Evolutionary conservation across 441 rosid species (phyloP), one percentile per base, ranked within the genome.

Genomic region (Erysimum pusillum): DNA sequence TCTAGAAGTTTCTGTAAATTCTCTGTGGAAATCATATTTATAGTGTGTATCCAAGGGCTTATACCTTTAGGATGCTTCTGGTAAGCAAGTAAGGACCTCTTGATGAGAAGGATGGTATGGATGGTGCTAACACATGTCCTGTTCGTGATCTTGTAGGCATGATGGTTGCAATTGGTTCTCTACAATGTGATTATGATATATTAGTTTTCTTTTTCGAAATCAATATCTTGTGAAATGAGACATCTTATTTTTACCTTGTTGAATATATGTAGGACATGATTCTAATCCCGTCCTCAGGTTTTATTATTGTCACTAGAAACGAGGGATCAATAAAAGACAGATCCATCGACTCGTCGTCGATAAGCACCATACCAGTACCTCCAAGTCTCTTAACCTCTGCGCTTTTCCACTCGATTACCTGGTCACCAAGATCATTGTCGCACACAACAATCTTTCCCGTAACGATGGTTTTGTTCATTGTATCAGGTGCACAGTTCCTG

Each of bases 101-200:
- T 1, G 95, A 56, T 42, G 95, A 91, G 80, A 93, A 93, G 63
- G 83, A 83, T 34, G 92, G 87, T 41, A 88, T 73, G 7, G 60
- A 56, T n/a, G 97, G 98, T 6, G 97, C 93, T 15, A 90, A 86
- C 54, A 71, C 75, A 63, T 88, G 85, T 22, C 86, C 72, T 25
- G 79, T 74, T 57, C 61, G 84, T 5, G 86, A 22, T 44, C 63
- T 68, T 1, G 93, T 86, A 35, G 90, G 80, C 79, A 87, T 69
- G 75, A 89, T 84, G 7, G 86, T 93, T 65, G 90, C 97, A 9
- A 82, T 88, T 20, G 94, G 96, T 17, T 87, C 82, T 67, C 90
- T 88, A 74, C 67, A 76, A n/a, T 60, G 14, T 42, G 41, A 49
- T 39, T 68, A 7, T 41, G 57, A 42, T 60, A 32, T 32, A 31